Evolutionary conservation across 2,329 filamentous ascomycete genomes (phyloP), one percentile per base, ranked within the genome.

Genomic region (Diaporthe amygdali): DNA sequence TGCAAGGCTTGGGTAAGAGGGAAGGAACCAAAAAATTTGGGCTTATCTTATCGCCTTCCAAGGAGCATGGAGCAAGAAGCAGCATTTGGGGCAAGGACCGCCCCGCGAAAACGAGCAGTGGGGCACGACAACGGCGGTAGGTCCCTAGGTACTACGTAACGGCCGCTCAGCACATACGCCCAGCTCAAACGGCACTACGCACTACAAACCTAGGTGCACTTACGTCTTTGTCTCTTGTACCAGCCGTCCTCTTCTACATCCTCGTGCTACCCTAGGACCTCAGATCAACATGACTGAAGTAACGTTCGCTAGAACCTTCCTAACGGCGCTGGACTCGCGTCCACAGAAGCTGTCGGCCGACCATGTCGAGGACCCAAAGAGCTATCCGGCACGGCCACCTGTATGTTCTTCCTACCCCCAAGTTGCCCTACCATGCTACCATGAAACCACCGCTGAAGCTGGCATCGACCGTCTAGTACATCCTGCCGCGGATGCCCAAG

Each of bases 331-430:
- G 74, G 94, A 97, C 82, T 89, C 91, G 72, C 91, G 92, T 63
- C 93, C 95, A 9, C 82, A 91, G 77, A 97, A 95, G 85, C 89
- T 98, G 74, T 91, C 92, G n/a, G 86, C 93, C 74, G 94, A 98
- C 81, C 93, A 98, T 90, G 91, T 97, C 81, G 94, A 96, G 82
- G 94, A 98, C 79, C 91, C 94, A 63, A 91, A 91, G 77, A 90
- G 88, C 75, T 95, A 96, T 80, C 93, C 94, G 30, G 85, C 93
- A 32, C 90, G 93, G 73, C 87, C 91, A 75, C 92, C 95, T 20
- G 96, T 98, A 89, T 37, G 91, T 81, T 81, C 63, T 71, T 52
- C 34, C 15, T 25, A 54, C 39, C 34, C 22, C 37, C 15, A 54
- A 54, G 59, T 41, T 70, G 30, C 63, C 49, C 39, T 20, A 15